These are phyloP conservation scores for Tillandsia fasciculata DNA, from an alignment of 176 grass and related monocot genomes.

Conservation along the genomic window DNA sequence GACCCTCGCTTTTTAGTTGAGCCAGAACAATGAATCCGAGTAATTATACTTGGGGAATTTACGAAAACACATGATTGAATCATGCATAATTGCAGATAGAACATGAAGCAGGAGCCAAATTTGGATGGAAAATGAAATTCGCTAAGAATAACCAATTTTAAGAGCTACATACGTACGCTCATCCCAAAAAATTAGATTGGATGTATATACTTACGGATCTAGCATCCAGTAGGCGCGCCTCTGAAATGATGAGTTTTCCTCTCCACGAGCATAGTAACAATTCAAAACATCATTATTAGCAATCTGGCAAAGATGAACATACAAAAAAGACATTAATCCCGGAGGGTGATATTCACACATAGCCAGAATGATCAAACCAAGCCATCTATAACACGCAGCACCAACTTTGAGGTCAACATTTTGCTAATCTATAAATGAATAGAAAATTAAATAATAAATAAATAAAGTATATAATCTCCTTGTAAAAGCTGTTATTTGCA, in stretches of 20 bases:
- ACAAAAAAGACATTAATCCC: conserved; percentile 6
- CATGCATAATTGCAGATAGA: too few relatives aligned
- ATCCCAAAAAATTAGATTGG: neutral
- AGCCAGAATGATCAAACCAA: neutral
- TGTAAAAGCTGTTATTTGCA: too few relatives aligned
- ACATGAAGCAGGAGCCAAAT: too few relatives aligned
- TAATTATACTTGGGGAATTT: too few relatives aligned
- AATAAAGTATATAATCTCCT: too few relatives aligned
- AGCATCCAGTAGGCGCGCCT: conserved; percentile 95
- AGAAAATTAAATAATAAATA: neutral
- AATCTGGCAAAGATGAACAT: conserved; percentile 42
- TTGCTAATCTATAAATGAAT: neutral
- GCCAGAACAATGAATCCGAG: too few relatives aligned
- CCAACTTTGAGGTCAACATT: neutral
- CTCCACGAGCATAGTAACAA: conserved; percentile 73
- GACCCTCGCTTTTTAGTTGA: too few relatives aligned
- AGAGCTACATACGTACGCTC: neutral
- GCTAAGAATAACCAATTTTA: neutral
- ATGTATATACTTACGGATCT: conserved; percentile 56
- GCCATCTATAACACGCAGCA: neutral
- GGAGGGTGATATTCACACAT: neutral
- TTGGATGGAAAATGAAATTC: too few relatives aligned
- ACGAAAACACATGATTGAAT: too few relatives aligned
- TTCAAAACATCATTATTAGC: conserved; percentile 44
- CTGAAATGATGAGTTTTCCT: conserved; percentile 46